phyloP scores from a whole-genome alignment of 179 eudicot species.

The Beta corolliflora region DNA sequence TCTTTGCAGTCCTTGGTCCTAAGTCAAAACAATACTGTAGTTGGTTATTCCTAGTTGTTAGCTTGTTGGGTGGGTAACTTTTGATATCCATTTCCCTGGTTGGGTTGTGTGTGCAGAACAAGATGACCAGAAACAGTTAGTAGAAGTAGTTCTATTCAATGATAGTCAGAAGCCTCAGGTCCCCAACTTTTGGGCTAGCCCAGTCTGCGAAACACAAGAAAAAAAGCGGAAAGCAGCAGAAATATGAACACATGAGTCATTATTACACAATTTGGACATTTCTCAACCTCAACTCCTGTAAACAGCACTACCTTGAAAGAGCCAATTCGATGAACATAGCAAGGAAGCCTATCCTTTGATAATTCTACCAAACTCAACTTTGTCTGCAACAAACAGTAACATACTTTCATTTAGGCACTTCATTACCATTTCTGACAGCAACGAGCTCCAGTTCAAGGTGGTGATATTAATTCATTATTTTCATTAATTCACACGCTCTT shows the following conservation, averaged over 20 bases:
- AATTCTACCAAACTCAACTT: no score
- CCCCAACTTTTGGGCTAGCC: neutral
- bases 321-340: no score
- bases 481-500: no score
- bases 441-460: no score
- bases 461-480: no score
- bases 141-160: neutral
- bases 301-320: no score
- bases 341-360: no score
- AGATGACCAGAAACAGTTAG: neutral
- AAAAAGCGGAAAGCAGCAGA: neutral
- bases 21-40: neutral
- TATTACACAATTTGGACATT: no score
- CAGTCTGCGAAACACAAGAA: neutral
- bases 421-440: no score
- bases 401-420: no score
- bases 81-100: neutral
- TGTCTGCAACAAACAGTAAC: no score
- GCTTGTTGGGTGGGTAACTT: neutral
- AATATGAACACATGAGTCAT: neutral
- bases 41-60: neutral
- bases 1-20: neutral
- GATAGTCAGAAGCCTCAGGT: neutral
- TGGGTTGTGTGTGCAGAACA: neutral
- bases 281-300: no score